Conservation (phyloP, 495 filamentous ascomycete species). For the Penicillium parvum region DNA sequence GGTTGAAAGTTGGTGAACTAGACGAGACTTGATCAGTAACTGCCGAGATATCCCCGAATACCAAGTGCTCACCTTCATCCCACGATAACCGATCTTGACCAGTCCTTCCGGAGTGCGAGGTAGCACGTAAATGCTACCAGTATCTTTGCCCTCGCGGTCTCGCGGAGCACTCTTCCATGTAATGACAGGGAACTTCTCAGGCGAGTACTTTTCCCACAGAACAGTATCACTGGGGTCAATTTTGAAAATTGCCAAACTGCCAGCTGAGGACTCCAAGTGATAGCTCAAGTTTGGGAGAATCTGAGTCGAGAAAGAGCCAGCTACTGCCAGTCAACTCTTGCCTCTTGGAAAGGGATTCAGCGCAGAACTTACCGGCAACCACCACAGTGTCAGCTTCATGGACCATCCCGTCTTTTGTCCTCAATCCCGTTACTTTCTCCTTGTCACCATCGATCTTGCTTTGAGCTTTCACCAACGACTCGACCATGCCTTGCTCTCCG, state of each 20-base stretch:
- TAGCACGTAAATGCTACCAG: conserved; percentile 17
- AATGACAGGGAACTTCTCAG: conserved; percentile 15
- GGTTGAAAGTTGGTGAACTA: conserved; percentile 19
- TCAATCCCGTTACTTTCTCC: conserved; percentile 14
- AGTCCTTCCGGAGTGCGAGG: conserved; percentile 17
- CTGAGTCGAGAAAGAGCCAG: conserved; percentile 18
- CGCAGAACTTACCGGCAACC: conserved; percentile 18
- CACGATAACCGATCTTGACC: conserved; percentile 15
- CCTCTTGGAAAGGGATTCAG: too few species aligned
- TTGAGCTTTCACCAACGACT: conserved; percentile 9
- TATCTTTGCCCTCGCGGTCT: conserved; percentile 12
- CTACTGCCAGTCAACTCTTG: conserved; percentile 3
- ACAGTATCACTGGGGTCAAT: conserved; percentile 11
- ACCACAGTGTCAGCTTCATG: conserved; percentile 12
- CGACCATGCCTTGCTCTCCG: conserved; percentile 7
- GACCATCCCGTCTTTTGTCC: conserved; percentile 7
- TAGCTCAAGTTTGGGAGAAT: conserved; percentile 13
- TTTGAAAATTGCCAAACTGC: conserved; percentile 15
- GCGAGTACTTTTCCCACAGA: conserved; percentile 18
- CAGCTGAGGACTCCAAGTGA: conserved; percentile 17
- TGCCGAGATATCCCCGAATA: background rate
- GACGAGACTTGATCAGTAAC: background rate
- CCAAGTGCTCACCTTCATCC: conserved; percentile 7
- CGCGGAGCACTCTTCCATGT: conserved; percentile 15
- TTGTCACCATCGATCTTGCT: conserved; percentile 5